phyloP scores from a whole-genome alignment of 106 monocot species.

The Apostasia shenzhenica region DNA sequence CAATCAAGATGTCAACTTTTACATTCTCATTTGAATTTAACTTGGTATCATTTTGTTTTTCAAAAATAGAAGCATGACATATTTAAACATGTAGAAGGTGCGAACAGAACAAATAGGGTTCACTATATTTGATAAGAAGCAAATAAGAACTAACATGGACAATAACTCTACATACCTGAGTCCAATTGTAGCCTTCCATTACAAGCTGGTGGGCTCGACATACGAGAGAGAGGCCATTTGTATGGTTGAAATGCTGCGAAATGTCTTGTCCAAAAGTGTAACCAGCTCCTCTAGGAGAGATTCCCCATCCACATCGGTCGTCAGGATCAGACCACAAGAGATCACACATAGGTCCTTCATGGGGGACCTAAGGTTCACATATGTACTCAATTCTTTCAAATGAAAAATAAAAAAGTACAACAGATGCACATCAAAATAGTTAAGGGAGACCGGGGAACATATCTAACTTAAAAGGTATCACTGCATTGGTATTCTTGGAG shows the following conservation, averaged over 20 bases:
- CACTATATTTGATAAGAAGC: background rate
- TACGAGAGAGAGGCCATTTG: slow-evolving; percentile 57
- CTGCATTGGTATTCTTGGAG: too few species aligned
- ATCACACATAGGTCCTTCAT: slow-evolving; percentile 85
- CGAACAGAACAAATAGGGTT: too few species aligned
- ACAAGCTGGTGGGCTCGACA: slow-evolving; percentile 73
- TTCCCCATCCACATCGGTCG: slow-evolving; percentile 83
- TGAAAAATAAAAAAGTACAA: background rate
- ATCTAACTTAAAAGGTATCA: too few species aligned
- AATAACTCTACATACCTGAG: slow-evolving; percentile 42
- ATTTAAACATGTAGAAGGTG: too few species aligned
- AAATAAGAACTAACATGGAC: background rate
- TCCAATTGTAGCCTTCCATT: slow-evolving; percentile 83
- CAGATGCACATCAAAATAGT: too few species aligned
- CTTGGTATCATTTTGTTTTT: too few species aligned
- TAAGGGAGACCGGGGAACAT: too few species aligned
- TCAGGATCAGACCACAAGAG: slow-evolving; percentile 81
- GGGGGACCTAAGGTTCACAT: slow-evolving; percentile 42
- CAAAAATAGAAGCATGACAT: too few species aligned
- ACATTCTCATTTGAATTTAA: too few species aligned
- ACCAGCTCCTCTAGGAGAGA: slow-evolving; percentile 78
- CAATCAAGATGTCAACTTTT: too few species aligned
- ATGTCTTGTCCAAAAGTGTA: slow-evolving; percentile 82
- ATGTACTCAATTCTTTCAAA: background rate
- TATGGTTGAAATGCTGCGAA: slow-evolving; percentile 68